Evolutionary conservation across 352 stramenopile species (phyloP).

Genomic region (Aphanomyces euteiches): DNA sequence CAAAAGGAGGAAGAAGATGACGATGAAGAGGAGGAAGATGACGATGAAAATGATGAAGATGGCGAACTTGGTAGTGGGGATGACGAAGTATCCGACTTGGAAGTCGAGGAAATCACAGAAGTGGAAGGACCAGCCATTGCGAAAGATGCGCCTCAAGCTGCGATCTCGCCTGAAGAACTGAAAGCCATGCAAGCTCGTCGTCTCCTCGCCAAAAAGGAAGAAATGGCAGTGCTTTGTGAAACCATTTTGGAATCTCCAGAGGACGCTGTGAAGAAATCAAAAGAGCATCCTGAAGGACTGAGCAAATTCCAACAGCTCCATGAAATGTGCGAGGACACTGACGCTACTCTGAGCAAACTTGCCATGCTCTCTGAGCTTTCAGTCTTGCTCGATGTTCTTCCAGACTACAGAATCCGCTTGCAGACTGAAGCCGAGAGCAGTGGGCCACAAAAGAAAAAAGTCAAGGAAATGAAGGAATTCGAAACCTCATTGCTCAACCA

Average conservation of each 20-base stretch:
- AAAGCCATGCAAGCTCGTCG: slow-evolving; percentile 61
- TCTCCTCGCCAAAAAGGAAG: slow-evolving; percentile 76
- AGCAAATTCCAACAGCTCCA: slow-evolving; percentile 82
- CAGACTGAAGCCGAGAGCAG: slow-evolving; percentile 67
- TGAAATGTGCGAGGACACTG: slow-evolving; percentile 59
- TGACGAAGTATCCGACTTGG: slow-evolving; percentile 67
- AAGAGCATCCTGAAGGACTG: slow-evolving; percentile 70
- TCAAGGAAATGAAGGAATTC: slow-evolving; percentile 83
- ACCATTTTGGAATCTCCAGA: slow-evolving; percentile 84
- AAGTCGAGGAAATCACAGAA: slow-evolving; percentile 71
- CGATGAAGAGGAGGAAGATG: slow-evolving; percentile 40
- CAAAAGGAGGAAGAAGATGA: slow-evolving; percentile 38
- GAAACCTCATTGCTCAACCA: slow-evolving; percentile 68
- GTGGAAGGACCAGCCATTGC: slow-evolving; percentile 26
- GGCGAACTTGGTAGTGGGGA: slow-evolving; percentile 38
- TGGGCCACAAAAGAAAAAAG: slow-evolving; percentile 71
- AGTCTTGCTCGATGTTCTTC: slow-evolving; percentile 94
- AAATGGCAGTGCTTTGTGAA: slow-evolving; percentile 87
- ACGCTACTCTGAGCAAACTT: slow-evolving; percentile 76
- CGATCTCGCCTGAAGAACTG: slow-evolving; percentile 46
- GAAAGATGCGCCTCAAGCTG: slow-evolving; percentile 8
- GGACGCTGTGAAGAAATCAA: slow-evolving; percentile 82
- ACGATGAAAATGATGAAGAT: slow-evolving; percentile 33
- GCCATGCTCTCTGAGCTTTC: slow-evolving; percentile 91
- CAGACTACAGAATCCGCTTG: slow-evolving; percentile 92